phyloP scores from a whole-genome alignment of 2,329 filamentous ascomycete species.

The Colletotrichum sp. region DNA sequence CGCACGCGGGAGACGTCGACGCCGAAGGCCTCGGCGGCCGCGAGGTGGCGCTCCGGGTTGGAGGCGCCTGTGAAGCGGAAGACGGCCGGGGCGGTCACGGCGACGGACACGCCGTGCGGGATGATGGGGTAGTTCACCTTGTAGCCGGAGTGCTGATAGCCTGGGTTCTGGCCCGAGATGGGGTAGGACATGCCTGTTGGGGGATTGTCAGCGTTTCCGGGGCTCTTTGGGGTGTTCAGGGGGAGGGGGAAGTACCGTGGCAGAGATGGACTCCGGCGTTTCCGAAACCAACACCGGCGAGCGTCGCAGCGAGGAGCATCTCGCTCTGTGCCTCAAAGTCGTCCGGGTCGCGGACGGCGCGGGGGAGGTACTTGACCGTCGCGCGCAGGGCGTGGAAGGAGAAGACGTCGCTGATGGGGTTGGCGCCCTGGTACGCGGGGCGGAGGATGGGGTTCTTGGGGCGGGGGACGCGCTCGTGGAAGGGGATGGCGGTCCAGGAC shows the following conservation, averaged over 20 bases:
- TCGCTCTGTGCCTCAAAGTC: slow-evolving; percentile 92
- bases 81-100: slow-evolving; percentile 90
- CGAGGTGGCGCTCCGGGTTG: slow-evolving; percentile 90
- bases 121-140: slow-evolving; percentile 79
- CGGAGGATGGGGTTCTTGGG: slow-evolving; percentile 89
- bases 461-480: slow-evolving; percentile 81
- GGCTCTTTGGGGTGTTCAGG: background rate
- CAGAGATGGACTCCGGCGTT: slow-evolving; percentile 92
- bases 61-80: slow-evolving; percentile 92
- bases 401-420: slow-evolving; percentile 98
- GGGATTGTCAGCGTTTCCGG: background rate
- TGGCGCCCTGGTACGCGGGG: slow-evolving; percentile 95
- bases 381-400: slow-evolving; percentile 82
- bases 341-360: slow-evolving; percentile 85
- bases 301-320: slow-evolving; percentile 93
- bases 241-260: slow-evolving; percentile 47
- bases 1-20: slow-evolving; percentile 89
- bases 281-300: slow-evolving; percentile 95
- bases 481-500: slow-evolving; percentile 97
- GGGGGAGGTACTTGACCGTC: slow-evolving; percentile 91
- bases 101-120: slow-evolving; percentile 94
- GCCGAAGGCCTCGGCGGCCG: slow-evolving; percentile 88
- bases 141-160: slow-evolving; percentile 67
- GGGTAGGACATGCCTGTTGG: slow-evolving; percentile 90
- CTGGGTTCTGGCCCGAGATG: slow-evolving; percentile 90